These are phyloP conservation scores for Podaxis sp. DNA, from an alignment of 768 basidiomycete species.

Conservation along the genomic window DNA sequence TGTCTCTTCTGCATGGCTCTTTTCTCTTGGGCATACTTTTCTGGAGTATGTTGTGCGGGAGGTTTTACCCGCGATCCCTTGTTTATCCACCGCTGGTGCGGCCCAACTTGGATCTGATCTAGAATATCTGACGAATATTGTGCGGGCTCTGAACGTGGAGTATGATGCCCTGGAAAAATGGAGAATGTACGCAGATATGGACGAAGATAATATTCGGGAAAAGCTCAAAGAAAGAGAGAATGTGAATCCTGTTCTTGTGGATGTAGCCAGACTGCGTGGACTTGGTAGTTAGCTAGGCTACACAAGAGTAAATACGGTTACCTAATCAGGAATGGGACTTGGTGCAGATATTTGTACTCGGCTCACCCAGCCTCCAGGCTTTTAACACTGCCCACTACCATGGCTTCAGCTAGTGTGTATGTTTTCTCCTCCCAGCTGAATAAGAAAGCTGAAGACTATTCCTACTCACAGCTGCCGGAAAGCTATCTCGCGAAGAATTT, in stretches of 20 bases:
- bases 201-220: constrained; percentile 43
- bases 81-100: constrained; percentile 61
- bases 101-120: constrained; percentile 85
- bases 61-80: constrained; percentile 68
- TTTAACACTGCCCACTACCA: not conserved
- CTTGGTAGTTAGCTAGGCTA: constrained; percentile 2
- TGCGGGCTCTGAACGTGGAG: constrained; percentile 87
- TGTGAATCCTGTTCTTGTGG: constrained; percentile 29
- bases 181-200: constrained; percentile 65
- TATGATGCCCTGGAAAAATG: constrained; percentile 75
- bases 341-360: not conserved
- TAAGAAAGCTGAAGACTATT: not conserved
- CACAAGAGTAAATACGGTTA: constrained; percentile 4
- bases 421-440: not conserved
- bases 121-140: constrained; percentile 87
- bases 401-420: constrained; percentile 16
- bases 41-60: constrained; percentile 65
- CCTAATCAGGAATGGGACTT: constrained; percentile 5
- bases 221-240: constrained; percentile 23
- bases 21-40: constrained; percentile 81
- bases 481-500: constrained; percentile 92
- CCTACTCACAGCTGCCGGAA: constrained; percentile 51
- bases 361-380: not conserved
- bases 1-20: constrained; percentile 88
- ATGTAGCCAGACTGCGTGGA: constrained; percentile 9